Conservation (phyloP, 1,139 yeast genomes). For the Pneumocystis sp. region DNA sequence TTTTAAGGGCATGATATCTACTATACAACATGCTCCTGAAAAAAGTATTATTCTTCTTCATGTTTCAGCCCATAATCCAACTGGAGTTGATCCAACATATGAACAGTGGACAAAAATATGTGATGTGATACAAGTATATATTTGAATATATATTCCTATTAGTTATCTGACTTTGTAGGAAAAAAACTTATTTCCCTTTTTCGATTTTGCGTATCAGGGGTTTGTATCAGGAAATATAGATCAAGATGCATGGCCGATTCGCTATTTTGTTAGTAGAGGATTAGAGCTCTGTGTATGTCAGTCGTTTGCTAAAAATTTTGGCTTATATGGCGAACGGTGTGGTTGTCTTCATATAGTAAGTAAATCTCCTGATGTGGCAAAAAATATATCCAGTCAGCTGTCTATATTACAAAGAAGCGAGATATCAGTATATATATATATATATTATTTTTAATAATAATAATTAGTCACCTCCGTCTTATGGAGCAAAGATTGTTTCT, state of each 20-base stretch:
- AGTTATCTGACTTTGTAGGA: conserved; percentile 15
- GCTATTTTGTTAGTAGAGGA: conserved; percentile 30
- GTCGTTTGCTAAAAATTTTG: conserved; percentile 95
- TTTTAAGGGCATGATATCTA: conserved; percentile 29
- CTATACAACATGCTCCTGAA: conserved; percentile 23
- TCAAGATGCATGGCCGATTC: conserved; percentile 37
- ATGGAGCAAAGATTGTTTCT: conserved; percentile 81
- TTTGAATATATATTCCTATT: not conserved
- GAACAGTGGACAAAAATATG: conserved; percentile 69
- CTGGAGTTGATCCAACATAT: conserved; percentile 74
- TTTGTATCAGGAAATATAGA: conserved; percentile 59
- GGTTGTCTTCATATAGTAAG: conserved; percentile 63
- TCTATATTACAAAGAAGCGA: conserved; percentile 66
- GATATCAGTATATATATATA: conserved; percentile 37
- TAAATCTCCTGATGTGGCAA: conserved; percentile 20
- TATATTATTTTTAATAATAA: not conserved
- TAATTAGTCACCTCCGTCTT: conserved; percentile 58
- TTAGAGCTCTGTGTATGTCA: conserved; percentile 58
- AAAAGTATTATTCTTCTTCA: conserved; percentile 63
- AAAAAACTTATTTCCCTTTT: conserved; percentile 50
- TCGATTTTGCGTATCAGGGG: conserved; percentile 93
- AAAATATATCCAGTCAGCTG: conserved; percentile 58
- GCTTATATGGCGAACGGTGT: conserved; percentile 88
- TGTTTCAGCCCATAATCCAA: conserved; percentile 95
- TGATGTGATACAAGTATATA: conserved; percentile 32